Evolutionary conservation across 768 basidiomycete genomes (phyloP).

Genomic region (Lactarius psammicola): DNA sequence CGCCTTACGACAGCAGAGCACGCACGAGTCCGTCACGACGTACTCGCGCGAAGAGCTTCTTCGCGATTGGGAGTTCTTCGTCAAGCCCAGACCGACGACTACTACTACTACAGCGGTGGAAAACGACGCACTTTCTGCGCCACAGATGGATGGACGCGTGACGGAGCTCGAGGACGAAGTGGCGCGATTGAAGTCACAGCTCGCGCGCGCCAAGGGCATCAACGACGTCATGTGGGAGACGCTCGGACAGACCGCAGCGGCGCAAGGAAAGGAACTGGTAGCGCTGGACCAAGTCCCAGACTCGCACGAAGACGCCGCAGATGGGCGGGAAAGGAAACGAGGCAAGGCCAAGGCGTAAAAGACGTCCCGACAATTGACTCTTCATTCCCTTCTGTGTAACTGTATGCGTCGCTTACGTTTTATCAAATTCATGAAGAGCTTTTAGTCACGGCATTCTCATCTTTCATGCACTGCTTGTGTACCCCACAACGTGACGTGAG

Average conservation of each 20-base stretch:
- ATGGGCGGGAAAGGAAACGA: constrained; percentile 23
- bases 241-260: constrained; percentile 63
- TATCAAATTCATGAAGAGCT: constrained; percentile 14
- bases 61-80: constrained; percentile 65
- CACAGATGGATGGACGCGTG: constrained; percentile 53
- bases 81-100: constrained; percentile 45
- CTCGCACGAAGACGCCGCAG: constrained; percentile 17
- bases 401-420: background rate
- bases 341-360: constrained; percentile 26
- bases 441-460: constrained; percentile 8
- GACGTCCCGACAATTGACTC: constrained; percentile 3
- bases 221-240: constrained; percentile 94
- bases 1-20: constrained; percentile 27
- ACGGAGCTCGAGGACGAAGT: constrained; percentile 74
- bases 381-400: constrained; percentile 6
- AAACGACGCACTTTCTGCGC: constrained; percentile 35
- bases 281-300: constrained; percentile 13
- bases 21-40: constrained; percentile 31
- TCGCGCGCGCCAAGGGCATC: constrained; percentile 83
- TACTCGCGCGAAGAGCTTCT: constrained; percentile 58
- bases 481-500: background rate
- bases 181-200: constrained; percentile 57
- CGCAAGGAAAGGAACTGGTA: constrained; percentile 35
- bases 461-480: constrained; percentile 17
- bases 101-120: constrained; percentile 28